Conservation (phyloP, 805 yeast genomes). For the Ogataea parapolymorpha region DNA sequence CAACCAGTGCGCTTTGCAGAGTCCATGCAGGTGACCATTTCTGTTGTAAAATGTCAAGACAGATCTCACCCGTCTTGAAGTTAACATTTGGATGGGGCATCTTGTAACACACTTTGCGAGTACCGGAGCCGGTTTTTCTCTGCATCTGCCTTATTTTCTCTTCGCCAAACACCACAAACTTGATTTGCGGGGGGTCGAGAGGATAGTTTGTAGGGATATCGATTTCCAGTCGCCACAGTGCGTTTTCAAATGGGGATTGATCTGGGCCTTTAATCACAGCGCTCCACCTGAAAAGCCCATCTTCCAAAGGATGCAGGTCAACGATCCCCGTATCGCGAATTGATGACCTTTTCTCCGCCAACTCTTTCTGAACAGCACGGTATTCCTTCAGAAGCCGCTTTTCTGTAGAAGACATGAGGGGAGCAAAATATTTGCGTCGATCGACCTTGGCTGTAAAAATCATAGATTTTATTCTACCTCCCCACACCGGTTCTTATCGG, state of each 20-base stretch:
- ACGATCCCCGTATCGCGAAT: slow-evolving; percentile 33
- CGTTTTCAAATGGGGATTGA: slow-evolving; percentile 50
- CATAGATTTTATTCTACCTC: not conserved
- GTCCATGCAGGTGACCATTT: slow-evolving; percentile 80
- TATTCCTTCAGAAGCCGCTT: slow-evolving; percentile 39
- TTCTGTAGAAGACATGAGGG: slow-evolving; percentile 23
- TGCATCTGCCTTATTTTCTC: slow-evolving; percentile 8
- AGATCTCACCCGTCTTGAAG: slow-evolving; percentile 61
- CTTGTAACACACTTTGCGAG: slow-evolving; percentile 18
- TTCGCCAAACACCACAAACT: slow-evolving; percentile 33
- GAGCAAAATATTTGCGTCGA: slow-evolving; percentile 3
- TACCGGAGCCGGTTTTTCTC: not conserved
- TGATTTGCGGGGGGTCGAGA: slow-evolving; percentile 51
- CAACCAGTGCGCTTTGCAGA: slow-evolving; percentile 50
- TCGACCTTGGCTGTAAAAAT: not conserved
- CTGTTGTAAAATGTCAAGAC: slow-evolving; percentile 58
- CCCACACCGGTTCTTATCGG: slow-evolving; percentile 13
- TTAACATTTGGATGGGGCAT: slow-evolving; percentile 51
- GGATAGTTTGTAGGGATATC: slow-evolving; percentile 52
- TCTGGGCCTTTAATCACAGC: slow-evolving; percentile 50
- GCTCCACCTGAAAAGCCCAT: slow-evolving; percentile 47
- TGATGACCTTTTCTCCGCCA: slow-evolving; percentile 19
- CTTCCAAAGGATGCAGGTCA: slow-evolving; percentile 40
- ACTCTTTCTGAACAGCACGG: slow-evolving; percentile 29
- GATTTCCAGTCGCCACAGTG: slow-evolving; percentile 49